Evolutionary conservation across 164 flowering plant genomes (phyloP).

Genomic region (Aristolochia fimbriata): DNA sequence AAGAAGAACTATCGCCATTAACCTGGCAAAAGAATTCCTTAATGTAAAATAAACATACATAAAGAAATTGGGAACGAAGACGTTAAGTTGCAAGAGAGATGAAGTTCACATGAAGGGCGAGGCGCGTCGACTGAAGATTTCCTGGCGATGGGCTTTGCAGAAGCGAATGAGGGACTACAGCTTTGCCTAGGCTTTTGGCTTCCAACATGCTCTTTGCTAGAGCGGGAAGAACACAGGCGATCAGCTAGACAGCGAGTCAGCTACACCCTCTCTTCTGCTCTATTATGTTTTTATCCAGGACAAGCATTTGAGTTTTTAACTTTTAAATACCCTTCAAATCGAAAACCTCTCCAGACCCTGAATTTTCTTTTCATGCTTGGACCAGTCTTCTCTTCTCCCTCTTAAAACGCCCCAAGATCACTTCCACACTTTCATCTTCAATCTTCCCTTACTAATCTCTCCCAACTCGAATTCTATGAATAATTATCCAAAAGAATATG

Average conservation of each 20-base stretch:
- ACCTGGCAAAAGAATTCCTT: slow-evolving; percentile 22
- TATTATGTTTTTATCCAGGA: too few relatives aligned
- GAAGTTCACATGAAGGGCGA: slow-evolving; percentile 3
- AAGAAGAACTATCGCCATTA: slow-evolving; percentile 31
- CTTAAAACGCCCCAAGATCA: too few relatives aligned
- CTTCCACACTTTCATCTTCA: too few relatives aligned
- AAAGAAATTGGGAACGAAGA: neutral
- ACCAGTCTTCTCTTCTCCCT: too few relatives aligned
- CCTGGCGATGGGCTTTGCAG: slow-evolving; percentile 9
- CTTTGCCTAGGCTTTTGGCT: slow-evolving; percentile 12
- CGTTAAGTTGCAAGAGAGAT: neutral
- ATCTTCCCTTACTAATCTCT: too few relatives aligned
- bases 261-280: neutral
- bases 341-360: too few relatives aligned
- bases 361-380: too few relatives aligned
- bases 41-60: neutral
- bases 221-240: slow-evolving; percentile 1
- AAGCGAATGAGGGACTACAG: slow-evolving; percentile 7
- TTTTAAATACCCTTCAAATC: too few relatives aligned
- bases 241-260: too few relatives aligned
- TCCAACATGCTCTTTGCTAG: slow-evolving; percentile 1
- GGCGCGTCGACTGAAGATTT: slow-evolving; percentile 14
- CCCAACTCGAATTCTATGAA: too few relatives aligned
- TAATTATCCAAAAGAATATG: too few relatives aligned
- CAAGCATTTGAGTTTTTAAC: too few relatives aligned